A percentile compares a stretch with the other conserved stretches of the same genome.
These are phyloP conservation scores for Arctium lappa DNA, from an alignment of 129 eudicot genomes.

Conservation along the genomic window DNA sequence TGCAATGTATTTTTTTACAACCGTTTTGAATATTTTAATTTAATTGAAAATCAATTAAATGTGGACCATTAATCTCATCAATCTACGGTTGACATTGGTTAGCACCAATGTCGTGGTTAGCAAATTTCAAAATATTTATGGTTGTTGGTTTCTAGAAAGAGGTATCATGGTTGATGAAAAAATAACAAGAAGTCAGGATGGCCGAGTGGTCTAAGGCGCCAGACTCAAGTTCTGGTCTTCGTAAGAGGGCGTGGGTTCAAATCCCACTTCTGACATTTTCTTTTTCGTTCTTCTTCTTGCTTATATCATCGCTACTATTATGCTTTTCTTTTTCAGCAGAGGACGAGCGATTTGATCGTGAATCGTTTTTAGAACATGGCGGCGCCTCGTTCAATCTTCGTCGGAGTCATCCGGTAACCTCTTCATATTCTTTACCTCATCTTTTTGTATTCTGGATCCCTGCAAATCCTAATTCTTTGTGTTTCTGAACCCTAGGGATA, in stretches of 20 bases:
- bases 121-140: too few species aligned
- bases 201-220: constrained; percentile 99
- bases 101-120: too few species aligned
- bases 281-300: background rate
- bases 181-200: constrained; percentile 46
- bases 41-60: too few species aligned
- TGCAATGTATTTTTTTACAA: too few species aligned
- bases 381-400: constrained; percentile 65
- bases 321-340: background rate
- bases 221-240: constrained; percentile 97
- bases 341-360: background rate
- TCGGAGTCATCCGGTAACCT: constrained; percentile 41
- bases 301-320: background rate
- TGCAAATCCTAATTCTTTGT: background rate
- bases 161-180: too few species aligned
- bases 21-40: too few species aligned
- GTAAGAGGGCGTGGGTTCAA: constrained; percentile 86
- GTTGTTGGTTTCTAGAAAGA: too few species aligned
- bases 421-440: background rate
- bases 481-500: constrained; percentile 34
- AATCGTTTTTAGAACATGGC: constrained; percentile 21
- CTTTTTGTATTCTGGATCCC: background rate
- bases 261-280: constrained; percentile 81
- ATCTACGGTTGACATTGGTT: too few species aligned
- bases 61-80: too few species aligned